Conservation (phyloP, 352 stramenopile species). For the Globisporangium heterothallicum region DNA sequence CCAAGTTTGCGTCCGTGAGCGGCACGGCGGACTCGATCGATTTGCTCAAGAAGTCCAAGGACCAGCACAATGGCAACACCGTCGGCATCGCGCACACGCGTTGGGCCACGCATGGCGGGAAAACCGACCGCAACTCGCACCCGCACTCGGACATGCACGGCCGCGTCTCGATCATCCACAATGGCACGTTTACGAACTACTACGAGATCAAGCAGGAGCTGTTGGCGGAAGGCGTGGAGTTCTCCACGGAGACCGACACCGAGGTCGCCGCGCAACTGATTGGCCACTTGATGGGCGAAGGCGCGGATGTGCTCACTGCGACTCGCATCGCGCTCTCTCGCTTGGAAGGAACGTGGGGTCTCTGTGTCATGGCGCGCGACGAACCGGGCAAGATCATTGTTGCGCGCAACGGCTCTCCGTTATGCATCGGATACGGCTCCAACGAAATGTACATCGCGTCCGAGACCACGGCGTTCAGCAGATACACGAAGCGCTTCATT, state of each 20-base stretch:
- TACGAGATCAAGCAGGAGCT: slow-evolving; percentile 88
- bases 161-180: slow-evolving; percentile 96
- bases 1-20: slow-evolving; percentile 92
- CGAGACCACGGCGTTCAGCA: slow-evolving; percentile 91
- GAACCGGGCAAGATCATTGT: slow-evolving; percentile 96
- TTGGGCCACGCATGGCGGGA: slow-evolving; percentile 97
- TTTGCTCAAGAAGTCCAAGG: slow-evolving; percentile 76
- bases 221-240: slow-evolving; percentile 85
- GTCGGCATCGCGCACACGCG: slow-evolving; percentile 98
- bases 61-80: slow-evolving; percentile 78
- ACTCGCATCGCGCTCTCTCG: slow-evolving; percentile 85
- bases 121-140: slow-evolving; percentile 98
- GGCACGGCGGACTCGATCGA: slow-evolving; percentile 92
- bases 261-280: slow-evolving; percentile 98
- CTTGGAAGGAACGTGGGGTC: slow-evolving; percentile 95
- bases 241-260: slow-evolving; percentile 96
- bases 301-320: slow-evolving; percentile 80
- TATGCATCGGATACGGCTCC: slow-evolving; percentile 87
- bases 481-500: slow-evolving; percentile 98
- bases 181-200: slow-evolving; percentile 99
- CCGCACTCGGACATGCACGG: slow-evolving; percentile 93
- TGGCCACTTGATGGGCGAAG: slow-evolving; percentile 85
- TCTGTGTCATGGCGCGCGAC: slow-evolving; percentile 91
- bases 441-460: slow-evolving; percentile 96
- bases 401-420: slow-evolving; percentile 94